Percentiles rank a stretch among this genome's conserved stretches.
These are phyloP conservation scores for Annulohypoxylon bovei DNA, from an alignment of 495 filamentous ascomycete genomes.

Conservation along the genomic window DNA sequence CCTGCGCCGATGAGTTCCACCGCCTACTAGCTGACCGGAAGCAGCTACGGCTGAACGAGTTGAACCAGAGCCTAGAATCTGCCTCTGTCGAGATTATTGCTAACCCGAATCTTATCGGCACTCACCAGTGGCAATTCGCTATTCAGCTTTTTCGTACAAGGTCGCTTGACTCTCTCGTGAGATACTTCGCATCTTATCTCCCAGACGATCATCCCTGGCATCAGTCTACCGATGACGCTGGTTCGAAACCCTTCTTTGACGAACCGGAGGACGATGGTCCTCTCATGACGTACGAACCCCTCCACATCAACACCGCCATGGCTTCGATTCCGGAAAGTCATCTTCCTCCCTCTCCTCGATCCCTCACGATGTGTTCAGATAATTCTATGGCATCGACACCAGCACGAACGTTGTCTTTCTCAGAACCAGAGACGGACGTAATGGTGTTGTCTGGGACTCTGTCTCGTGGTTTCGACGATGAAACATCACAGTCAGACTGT, in stretches of 20 bases:
- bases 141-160: conserved; percentile 62
- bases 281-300: conserved; percentile 56
- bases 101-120: conserved; percentile 61
- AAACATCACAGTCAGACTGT: conserved; percentile 46
- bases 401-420: conserved; percentile 55
- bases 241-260: conserved; percentile 51
- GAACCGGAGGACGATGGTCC: conserved; percentile 46
- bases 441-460: conserved; percentile 40
- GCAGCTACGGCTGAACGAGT: conserved; percentile 56
- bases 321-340: conserved; percentile 39
- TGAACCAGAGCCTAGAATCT: conserved; percentile 59
- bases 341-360: conserved; percentile 58
- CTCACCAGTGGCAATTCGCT: conserved; percentile 61
- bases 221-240: conserved; percentile 33
- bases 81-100: conserved; percentile 62
- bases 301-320: conserved; percentile 41
- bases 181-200: conserved; percentile 61
- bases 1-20: conserved; percentile 56
- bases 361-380: conserved; percentile 59
- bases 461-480: conserved; percentile 44
- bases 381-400: conserved; percentile 54
- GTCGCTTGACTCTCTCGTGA: conserved; percentile 62
- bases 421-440: conserved; percentile 54
- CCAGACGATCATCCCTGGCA: conserved; percentile 56
- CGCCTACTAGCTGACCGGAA: conserved; percentile 57